phyloP scores from a whole-genome alignment of 495 filamentous ascomycete species.

The Cercophora sp. region DNA sequence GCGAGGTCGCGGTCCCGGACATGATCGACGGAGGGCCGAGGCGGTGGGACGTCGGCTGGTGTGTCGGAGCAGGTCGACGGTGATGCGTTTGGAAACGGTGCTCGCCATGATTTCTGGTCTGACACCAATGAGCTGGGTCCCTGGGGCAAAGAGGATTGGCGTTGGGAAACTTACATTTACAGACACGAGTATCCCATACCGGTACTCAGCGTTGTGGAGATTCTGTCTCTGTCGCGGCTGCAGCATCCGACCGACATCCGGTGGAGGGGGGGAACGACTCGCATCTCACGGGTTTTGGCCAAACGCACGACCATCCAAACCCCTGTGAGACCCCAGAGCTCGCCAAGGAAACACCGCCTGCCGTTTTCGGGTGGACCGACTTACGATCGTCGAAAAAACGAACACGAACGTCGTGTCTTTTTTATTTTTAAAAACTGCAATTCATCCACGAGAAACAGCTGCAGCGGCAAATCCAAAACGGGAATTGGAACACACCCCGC shows the following conservation, averaged over 20 bases:
- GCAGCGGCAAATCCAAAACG: too few relatives aligned
- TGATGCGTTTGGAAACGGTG: not conserved
- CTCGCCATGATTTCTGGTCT: not conserved
- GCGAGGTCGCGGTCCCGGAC: slow-evolving; percentile 2
- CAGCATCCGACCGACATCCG: not conserved
- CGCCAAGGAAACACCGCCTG: too few relatives aligned
- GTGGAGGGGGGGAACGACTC: too few relatives aligned
- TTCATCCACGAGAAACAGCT: too few relatives aligned
- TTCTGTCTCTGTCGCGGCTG: too few relatives aligned
- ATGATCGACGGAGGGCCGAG: not conserved
- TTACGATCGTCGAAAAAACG: not conserved
- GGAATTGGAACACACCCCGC: too few relatives aligned
- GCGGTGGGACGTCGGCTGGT: not conserved
- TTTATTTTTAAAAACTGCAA: too few relatives aligned
- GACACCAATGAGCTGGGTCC: not conserved
- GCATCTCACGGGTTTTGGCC: not conserved
- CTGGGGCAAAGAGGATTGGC: not conserved
- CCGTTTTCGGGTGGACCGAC: not conserved
- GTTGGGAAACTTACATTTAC: not conserved
- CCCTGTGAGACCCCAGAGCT: too few relatives aligned
- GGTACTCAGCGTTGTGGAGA: not conserved
- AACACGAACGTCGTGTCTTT: not conserved
- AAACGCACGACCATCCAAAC: too few relatives aligned
- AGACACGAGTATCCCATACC: not conserved
- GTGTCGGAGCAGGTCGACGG: not conserved